Evolutionary conservation across 2,329 filamentous ascomycete species (phyloP).

Genomic region (Cytospora piceicola): DNA sequence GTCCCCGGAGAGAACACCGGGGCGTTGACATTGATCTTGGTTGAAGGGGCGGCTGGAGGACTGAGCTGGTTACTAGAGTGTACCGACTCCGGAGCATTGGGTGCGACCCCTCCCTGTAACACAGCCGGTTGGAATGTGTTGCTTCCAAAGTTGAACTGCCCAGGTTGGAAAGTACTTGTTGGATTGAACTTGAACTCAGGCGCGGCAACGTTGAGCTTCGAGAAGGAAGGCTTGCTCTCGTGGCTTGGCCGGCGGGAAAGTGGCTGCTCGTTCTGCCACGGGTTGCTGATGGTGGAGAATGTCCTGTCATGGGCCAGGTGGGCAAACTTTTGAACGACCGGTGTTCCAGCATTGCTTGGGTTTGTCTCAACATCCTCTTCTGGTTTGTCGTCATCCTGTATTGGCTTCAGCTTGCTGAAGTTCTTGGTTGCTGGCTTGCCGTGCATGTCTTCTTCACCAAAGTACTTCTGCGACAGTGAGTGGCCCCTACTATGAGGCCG

Average conservation of each 20-base stretch:
- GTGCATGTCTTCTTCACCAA: constrained; percentile 56
- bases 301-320: constrained; percentile 56
- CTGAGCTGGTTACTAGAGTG: constrained; percentile 46
- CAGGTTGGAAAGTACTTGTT: constrained; percentile 53
- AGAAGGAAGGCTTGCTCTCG: constrained; percentile 70
- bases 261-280: constrained; percentile 61
- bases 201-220: constrained; percentile 85
- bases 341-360: constrained; percentile 72
- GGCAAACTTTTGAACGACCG: constrained; percentile 53
- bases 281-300: constrained; percentile 63
- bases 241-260: constrained; percentile 57
- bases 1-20: constrained; percentile 72
- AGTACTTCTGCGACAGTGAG: constrained; percentile 70
- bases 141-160: constrained; percentile 54
- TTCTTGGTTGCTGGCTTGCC: constrained; percentile 44
- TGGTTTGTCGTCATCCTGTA: constrained; percentile 55
- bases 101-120: constrained; percentile 46
- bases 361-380: constrained; percentile 73
- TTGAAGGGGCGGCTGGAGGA: constrained; percentile 44
- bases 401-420: constrained; percentile 43
- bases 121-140: constrained; percentile 53
- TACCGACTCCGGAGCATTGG: constrained; percentile 41
- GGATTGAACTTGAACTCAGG: constrained; percentile 84
- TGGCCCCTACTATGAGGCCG: constrained; percentile 75
- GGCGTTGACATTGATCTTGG: constrained; percentile 70